A percentile compares a stretch with the other conserved stretches of the same genome.
Conservation (phyloP, 352 stramenopile species). For the Porosira glacialis region DNA sequence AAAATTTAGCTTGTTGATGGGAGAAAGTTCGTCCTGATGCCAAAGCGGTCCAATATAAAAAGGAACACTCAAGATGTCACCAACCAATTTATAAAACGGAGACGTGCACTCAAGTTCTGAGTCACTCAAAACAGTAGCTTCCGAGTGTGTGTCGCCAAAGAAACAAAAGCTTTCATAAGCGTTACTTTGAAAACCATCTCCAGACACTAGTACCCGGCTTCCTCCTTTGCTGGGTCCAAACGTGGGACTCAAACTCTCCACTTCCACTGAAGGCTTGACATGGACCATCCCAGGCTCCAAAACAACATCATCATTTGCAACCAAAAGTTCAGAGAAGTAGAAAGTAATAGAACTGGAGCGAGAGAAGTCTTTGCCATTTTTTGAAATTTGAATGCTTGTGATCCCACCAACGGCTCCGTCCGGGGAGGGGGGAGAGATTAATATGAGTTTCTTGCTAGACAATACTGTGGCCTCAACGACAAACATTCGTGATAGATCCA, state of each 20-base stretch:
- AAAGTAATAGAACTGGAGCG: conserved; percentile 5
- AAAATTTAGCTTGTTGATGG: not conserved
- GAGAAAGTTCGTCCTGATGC: not conserved
- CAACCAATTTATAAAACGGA: not conserved
- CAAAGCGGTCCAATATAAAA: conserved; percentile 14
- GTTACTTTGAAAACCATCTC: conserved; percentile 17
- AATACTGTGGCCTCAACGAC: conserved; percentile 2
- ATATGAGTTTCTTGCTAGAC: not conserved
- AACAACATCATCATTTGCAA: too few species aligned
- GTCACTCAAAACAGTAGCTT: conserved; percentile 13
- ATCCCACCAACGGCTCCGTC: conserved; percentile 15
- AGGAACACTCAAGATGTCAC: not conserved
- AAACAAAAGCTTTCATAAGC: conserved; percentile 8
- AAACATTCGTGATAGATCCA: too few species aligned
- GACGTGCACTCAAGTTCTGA: conserved; percentile 8
- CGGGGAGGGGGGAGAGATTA: conserved; percentile 15
- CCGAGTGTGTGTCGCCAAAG: conserved; percentile 6
- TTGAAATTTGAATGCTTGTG: conserved; percentile 14
- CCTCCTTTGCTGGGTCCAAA: conserved; percentile 7
- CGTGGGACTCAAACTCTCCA: too few species aligned
- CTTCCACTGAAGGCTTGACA: conserved; percentile 14
- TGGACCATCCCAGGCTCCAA: too few species aligned
- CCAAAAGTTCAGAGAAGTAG: conserved; percentile 13
- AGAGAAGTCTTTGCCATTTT: conserved; percentile 23
- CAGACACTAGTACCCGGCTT: conserved; percentile 11